These are phyloP conservation scores for Astrothelium subdiscretum DNA, from an alignment of 495 filamentous ascomycete species.

Conservation along the genomic window DNA sequence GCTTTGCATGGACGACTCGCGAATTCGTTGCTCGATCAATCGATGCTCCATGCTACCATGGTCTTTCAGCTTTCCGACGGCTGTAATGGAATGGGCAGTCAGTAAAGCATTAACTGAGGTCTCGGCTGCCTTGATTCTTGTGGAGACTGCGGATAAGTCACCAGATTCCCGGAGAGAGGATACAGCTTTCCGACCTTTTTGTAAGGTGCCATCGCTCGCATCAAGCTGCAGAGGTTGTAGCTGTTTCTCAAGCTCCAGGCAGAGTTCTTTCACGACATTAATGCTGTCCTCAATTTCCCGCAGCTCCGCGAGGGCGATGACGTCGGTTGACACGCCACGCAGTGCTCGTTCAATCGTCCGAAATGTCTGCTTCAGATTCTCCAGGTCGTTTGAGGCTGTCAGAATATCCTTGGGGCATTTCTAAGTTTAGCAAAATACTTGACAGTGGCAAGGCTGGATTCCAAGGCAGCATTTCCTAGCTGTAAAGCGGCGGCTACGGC, in stretches of 20 bases:
- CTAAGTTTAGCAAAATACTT: conserved; percentile 1
- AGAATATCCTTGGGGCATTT: not conserved
- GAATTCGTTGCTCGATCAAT: not conserved
- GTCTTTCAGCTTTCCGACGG: conserved; percentile 1
- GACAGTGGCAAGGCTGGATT: conserved; percentile 2
- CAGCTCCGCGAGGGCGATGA: not conserved
- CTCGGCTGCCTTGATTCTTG: conserved; percentile 3
- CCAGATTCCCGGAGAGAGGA: not conserved
- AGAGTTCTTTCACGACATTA: not conserved
- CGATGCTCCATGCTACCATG: not conserved
- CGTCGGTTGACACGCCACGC: not conserved
- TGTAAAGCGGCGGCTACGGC: conserved; percentile 1
- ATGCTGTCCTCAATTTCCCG: not conserved
- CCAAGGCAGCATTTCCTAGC: conserved; percentile 1
- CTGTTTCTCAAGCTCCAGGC: conserved; percentile 1
- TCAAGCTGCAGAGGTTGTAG: not conserved
- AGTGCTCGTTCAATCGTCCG: conserved; percentile 1
- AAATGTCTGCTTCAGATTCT: conserved; percentile 3
- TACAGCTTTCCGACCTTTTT: not conserved
- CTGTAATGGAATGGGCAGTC: not conserved
- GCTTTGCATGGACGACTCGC: not conserved
- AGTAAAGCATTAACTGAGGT: conserved; percentile 1
- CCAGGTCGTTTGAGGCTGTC: not conserved
- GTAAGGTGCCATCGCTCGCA: conserved; percentile 1
- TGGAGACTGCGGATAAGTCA: not conserved